Percentiles rank a stretch among this genome's conserved stretches.
Evolutionary conservation across 2,329 filamentous ascomycete genomes (phyloP).

Genomic region (Ceratocystis variospora): DNA sequence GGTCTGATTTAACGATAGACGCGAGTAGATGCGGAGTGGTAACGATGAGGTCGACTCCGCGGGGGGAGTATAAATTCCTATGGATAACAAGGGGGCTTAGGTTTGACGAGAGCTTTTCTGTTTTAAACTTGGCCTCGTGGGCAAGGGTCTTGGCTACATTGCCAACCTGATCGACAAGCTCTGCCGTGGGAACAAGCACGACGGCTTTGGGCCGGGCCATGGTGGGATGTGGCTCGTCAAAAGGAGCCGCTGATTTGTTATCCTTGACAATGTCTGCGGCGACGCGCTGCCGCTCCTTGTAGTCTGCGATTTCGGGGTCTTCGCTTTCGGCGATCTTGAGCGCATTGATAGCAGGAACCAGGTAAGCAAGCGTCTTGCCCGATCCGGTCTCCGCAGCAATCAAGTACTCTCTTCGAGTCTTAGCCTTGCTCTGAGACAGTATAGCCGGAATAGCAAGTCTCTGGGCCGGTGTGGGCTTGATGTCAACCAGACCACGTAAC

Average conservation of each 20-base stretch:
- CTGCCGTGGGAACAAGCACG: constrained; percentile 80
- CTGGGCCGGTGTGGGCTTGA: constrained; percentile 80
- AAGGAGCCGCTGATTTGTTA: constrained; percentile 41
- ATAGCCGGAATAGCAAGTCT: constrained; percentile 74
- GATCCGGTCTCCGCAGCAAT: constrained; percentile 93
- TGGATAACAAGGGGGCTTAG: constrained; percentile 68
- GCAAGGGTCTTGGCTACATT: constrained; percentile 67
- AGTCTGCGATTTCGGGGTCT: constrained; percentile 45
- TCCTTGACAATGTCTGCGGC: constrained; percentile 44
- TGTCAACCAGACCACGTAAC: constrained; percentile 57
- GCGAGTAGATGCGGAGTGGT: constrained; percentile 80
- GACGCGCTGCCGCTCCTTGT: constrained; percentile 40
- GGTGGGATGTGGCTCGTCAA: constrained; percentile 57
- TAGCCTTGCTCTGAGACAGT: constrained; percentile 39
- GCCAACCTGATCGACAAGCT: constrained; percentile 80
- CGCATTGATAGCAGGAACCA: constrained; percentile 71
- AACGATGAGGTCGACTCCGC: constrained; percentile 73
- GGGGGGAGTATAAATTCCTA: constrained; percentile 64
- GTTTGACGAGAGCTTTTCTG: constrained; percentile 66
- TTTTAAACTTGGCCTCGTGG: constrained; percentile 75
- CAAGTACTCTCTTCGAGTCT: constrained; percentile 45
- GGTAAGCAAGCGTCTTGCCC: constrained; percentile 88
- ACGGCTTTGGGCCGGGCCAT: constrained; percentile 70
- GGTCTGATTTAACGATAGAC: constrained; percentile 77
- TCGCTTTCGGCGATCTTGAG: constrained; percentile 60